A percentile compares a stretch with the other conserved stretches of the same genome.
These are phyloP conservation scores for Wickerhamomyces bisporus DNA, from an alignment of 805 yeast species.

Conservation along the genomic window DNA sequence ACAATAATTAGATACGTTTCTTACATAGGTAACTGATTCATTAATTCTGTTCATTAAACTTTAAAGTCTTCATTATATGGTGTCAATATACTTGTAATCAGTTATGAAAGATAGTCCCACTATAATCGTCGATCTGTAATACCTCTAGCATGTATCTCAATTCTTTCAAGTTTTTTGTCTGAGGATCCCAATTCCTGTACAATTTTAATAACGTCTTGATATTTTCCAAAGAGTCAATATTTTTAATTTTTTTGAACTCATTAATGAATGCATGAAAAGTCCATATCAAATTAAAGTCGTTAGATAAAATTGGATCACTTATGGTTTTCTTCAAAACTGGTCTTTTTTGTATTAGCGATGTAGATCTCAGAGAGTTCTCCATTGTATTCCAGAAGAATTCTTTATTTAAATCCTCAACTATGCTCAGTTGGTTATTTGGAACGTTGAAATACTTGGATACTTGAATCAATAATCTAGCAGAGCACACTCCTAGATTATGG, in stretches of 20 bases:
- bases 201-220: slow-evolving; percentile 6
- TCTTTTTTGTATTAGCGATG: slow-evolving; percentile 15
- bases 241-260: slow-evolving; percentile 27
- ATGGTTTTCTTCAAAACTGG: not conserved
- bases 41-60: too few species aligned
- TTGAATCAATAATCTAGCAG: slow-evolving; percentile 38
- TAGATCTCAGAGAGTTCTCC: slow-evolving; percentile 22
- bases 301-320: slow-evolving; percentile 19
- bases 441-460: slow-evolving; percentile 39
- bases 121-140: slow-evolving; percentile 20
- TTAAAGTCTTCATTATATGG: not conserved
- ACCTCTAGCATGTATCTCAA: slow-evolving; percentile 23
- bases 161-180: slow-evolving; percentile 11
- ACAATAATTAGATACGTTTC: too few species aligned
- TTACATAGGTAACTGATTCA: too few species aligned
- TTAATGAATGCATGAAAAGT: slow-evolving; percentile 35
- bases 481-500: slow-evolving; percentile 44
- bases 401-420: slow-evolving; percentile 21
- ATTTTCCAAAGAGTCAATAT: slow-evolving; percentile 23
- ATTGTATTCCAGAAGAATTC: slow-evolving; percentile 23
- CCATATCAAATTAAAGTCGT: slow-evolving; percentile 38
- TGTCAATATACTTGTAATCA: not conserved
- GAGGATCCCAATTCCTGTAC: slow-evolving; percentile 17
- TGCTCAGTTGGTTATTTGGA: slow-evolving; percentile 19
- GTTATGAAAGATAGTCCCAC: slow-evolving; percentile 9